These are phyloP conservation scores for Blastobotrys mokoenaii DNA, from an alignment of 805 yeast genomes.

Conservation along the genomic window DNA sequence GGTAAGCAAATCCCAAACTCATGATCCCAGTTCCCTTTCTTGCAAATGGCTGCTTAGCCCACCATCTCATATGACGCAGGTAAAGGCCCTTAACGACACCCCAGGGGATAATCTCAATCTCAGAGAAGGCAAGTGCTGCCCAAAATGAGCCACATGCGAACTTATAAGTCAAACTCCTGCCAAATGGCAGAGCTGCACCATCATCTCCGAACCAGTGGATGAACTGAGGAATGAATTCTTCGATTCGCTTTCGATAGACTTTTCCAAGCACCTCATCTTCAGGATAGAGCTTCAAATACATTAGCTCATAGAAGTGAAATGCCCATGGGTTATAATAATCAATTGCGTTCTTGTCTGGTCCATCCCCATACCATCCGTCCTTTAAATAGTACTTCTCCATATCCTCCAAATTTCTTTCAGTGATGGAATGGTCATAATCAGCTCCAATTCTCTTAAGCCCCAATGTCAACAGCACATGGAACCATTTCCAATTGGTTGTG, in stretches of 20 bases:
- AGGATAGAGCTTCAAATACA: slow-evolving; percentile 17
- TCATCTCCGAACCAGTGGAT: slow-evolving; percentile 19
- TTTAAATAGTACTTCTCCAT: slow-evolving; percentile 21
- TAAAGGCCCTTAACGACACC: slow-evolving; percentile 17
- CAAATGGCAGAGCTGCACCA: slow-evolving; percentile 20
- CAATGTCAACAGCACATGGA: slow-evolving; percentile 23
- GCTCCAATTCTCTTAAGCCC: slow-evolving; percentile 24
- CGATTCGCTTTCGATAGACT: slow-evolving; percentile 18
- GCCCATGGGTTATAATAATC: slow-evolving; percentile 29
- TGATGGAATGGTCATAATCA: slow-evolving; percentile 11
- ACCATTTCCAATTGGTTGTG: slow-evolving; percentile 20
- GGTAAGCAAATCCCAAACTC: slow-evolving; percentile 18
- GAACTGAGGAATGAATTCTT: slow-evolving; percentile 20
- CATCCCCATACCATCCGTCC: slow-evolving; percentile 30
- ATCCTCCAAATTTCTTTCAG: slow-evolving; percentile 19
- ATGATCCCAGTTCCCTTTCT: slow-evolving; percentile 14
- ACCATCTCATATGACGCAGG: slow-evolving; percentile 18
- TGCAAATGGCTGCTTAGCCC: slow-evolving; percentile 18
- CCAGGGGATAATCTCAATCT: slow-evolving; percentile 14
- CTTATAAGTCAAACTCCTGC: slow-evolving; percentile 19
- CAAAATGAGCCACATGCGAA: slow-evolving; percentile 17
- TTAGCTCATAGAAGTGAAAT: slow-evolving; percentile 25
- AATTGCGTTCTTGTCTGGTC: slow-evolving; percentile 17
- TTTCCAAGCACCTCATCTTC: slow-evolving; percentile 17
- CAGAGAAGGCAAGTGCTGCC: slow-evolving; percentile 19